Percentiles rank a stretch among this genome's conserved stretches.
phyloP scores from a whole-genome alignment of 108 stramenopile genomes.

The Seminavis robusta region DNA sequence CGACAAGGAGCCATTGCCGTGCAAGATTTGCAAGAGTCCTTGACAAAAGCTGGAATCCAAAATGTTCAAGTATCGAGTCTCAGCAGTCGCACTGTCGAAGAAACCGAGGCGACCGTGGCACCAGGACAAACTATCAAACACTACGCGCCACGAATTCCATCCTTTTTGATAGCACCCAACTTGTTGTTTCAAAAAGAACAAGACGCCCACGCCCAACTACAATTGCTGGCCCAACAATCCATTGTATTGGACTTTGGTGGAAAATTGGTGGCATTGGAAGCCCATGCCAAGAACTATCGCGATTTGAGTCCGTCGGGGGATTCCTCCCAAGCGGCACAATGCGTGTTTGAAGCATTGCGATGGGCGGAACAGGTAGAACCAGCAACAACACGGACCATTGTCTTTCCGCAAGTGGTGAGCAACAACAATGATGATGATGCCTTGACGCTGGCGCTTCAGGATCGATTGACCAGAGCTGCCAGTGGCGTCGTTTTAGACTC shows the following conservation, averaged over 20 bases:
- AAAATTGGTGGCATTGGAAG: constrained; percentile 44
- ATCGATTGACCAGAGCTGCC: constrained; percentile 80
- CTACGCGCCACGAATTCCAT: constrained; percentile 93
- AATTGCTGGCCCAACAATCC: constrained; percentile 28
- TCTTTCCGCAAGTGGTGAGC: constrained; percentile 59
- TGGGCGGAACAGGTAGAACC: constrained; percentile 80
- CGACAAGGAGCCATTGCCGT: constrained; percentile 79
- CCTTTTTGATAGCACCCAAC: constrained; percentile 58
- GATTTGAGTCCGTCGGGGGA: constrained; percentile 66
- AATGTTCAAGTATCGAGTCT: constrained; percentile 31
- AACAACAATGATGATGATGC: constrained; percentile 32
- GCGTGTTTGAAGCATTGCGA: constrained; percentile 80
- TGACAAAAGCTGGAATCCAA: constrained; percentile 37
- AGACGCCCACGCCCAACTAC: constrained; percentile 23
- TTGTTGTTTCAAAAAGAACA: not conserved
- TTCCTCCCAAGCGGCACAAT: constrained; percentile 59
- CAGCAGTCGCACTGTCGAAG: constrained; percentile 39
- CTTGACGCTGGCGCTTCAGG: constrained; percentile 70
- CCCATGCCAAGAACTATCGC: constrained; percentile 61
- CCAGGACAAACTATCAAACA: constrained; percentile 95
- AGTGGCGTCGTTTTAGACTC: constrained; percentile 74
- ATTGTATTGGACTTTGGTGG: constrained; percentile 88
- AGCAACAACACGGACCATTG: constrained; percentile 44
- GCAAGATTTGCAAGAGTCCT: constrained; percentile 33
- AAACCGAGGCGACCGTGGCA: constrained; percentile 62